These are phyloP conservation scores for Candida sp. DNA, from an alignment of 1,139 yeast species.

Conservation along the genomic window DNA sequence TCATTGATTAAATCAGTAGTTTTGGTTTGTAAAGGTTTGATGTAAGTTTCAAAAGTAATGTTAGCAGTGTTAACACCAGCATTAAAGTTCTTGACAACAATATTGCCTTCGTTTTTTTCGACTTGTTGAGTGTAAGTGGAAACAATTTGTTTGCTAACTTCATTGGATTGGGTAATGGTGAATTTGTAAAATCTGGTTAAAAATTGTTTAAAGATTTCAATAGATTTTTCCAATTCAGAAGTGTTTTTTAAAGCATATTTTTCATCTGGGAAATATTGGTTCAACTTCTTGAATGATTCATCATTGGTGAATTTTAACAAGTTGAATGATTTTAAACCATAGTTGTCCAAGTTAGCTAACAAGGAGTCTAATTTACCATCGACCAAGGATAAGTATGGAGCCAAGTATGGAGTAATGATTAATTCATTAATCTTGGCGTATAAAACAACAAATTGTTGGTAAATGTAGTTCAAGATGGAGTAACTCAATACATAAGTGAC, in stretches of 20 bases:
- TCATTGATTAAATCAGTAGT: constrained; percentile 34
- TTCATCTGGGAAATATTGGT: constrained; percentile 31
- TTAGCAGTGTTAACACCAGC: constrained; percentile 37
- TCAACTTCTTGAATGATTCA: constrained; percentile 24
- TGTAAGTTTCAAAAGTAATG: constrained; percentile 29
- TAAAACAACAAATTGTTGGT: constrained; percentile 16
- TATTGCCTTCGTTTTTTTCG: constrained; percentile 11
- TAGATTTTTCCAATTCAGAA: constrained; percentile 25
- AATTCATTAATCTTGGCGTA: neutral
- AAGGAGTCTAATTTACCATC: constrained; percentile 16
- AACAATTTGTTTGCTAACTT: constrained; percentile 27
- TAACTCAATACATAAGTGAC: constrained; percentile 23
- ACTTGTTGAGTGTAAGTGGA: constrained; percentile 33
- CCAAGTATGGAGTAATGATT: constrained; percentile 1
- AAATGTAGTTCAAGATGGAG: constrained; percentile 19
- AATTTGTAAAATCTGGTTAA: constrained; percentile 14
- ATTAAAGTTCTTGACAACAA: constrained; percentile 24
- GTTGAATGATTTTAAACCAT: neutral
- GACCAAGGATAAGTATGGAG: constrained; percentile 17
- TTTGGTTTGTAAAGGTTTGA: constrained; percentile 39
- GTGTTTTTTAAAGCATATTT: constrained; percentile 18
- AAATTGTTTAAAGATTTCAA: constrained; percentile 28
- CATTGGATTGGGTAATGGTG: constrained; percentile 16
- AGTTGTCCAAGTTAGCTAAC: constrained; percentile 8
- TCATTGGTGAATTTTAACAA: constrained; percentile 1